phyloP scores from a whole-genome alignment of 768 basidiomycete genomes.

The Psilocybe tampanensis region DNA sequence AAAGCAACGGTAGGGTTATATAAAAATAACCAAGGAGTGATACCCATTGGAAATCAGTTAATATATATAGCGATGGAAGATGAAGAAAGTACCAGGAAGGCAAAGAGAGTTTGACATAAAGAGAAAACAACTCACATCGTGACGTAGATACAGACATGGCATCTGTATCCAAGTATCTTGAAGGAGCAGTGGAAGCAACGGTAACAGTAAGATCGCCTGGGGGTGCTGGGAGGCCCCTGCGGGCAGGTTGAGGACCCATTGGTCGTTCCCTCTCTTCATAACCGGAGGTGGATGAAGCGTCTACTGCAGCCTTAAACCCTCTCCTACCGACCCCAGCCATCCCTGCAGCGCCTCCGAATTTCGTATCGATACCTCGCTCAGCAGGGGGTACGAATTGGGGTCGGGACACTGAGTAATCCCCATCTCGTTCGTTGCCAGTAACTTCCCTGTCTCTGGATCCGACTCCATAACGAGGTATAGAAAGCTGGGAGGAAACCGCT shows the following conservation, averaged over 20 bases:
- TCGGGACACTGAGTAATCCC: not conserved
- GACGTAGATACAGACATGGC: constrained; percentile 23
- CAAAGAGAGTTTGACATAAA: not conserved
- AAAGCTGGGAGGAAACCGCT: constrained; percentile 14
- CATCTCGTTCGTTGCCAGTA: not conserved
- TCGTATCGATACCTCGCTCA: constrained; percentile 60
- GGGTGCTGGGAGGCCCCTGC: not conserved
- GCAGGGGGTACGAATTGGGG: constrained; percentile 27
- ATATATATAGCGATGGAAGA: not conserved
- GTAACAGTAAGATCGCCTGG: not conserved
- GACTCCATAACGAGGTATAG: constrained; percentile 5
- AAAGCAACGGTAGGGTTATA: not conserved
- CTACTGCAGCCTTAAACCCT: constrained; percentile 72
- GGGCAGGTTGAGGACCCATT: constrained; percentile 11
- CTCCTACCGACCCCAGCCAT: constrained; percentile 92
- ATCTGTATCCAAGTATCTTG: constrained; percentile 51
- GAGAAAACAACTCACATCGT: constrained; percentile 36
- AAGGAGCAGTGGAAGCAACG: not conserved
- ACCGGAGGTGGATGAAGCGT: constrained; percentile 8
- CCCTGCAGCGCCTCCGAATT: constrained; percentile 73
- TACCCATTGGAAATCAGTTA: not conserved
- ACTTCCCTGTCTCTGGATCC: not conserved
- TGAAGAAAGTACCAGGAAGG: not conserved
- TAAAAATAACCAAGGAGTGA: not conserved
- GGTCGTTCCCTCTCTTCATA: not conserved